Evolutionary conservation across 2,329 filamentous ascomycete species (phyloP).

Genomic region (Colletotrichum gigasporum): DNA sequence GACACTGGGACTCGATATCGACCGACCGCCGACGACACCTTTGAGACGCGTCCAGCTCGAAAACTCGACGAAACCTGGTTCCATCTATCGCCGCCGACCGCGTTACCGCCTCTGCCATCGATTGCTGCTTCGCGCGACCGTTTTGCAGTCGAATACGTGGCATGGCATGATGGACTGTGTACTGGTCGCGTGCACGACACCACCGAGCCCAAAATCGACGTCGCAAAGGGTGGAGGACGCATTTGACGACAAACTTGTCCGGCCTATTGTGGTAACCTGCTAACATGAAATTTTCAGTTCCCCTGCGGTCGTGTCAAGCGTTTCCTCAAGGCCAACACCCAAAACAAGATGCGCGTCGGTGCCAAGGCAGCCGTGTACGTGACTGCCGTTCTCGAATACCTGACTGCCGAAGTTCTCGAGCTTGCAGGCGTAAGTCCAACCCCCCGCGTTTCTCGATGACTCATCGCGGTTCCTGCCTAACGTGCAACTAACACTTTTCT

Average conservation of each 20-base stretch:
- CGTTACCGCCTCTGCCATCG: neutral
- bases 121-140: neutral
- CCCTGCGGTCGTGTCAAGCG: slow-evolving; percentile 99
- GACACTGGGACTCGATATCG: slow-evolving; percentile 28
- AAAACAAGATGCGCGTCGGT: slow-evolving; percentile 99
- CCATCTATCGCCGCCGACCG: neutral
- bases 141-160: neutral
- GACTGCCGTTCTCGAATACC: slow-evolving; percentile 96
- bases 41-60: slow-evolving; percentile 30
- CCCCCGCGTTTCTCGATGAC: slow-evolving; percentile 7
- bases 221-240: slow-evolving; percentile 14
- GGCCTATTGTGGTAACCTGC: neutral
- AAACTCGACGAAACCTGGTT: neutral
- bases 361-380: slow-evolving; percentile 99
- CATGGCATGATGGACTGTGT: neutral
- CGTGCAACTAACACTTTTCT: slow-evolving; percentile 25
- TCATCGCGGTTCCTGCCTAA: slow-evolving; percentile 13
- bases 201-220: slow-evolving; percentile 10
- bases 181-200: slow-evolving; percentile 23
- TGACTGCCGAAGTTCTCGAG: slow-evolving; percentile 97
- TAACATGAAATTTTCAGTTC: slow-evolving; percentile 69
- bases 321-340: slow-evolving; percentile 98
- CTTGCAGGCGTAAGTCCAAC: slow-evolving; percentile 79
- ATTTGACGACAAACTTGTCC: slow-evolving; percentile 9
- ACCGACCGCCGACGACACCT: slow-evolving; percentile 19